Evolutionary conservation across 441 rosid species (phyloP).

Genomic region (Mallotus japonicus): DNA sequence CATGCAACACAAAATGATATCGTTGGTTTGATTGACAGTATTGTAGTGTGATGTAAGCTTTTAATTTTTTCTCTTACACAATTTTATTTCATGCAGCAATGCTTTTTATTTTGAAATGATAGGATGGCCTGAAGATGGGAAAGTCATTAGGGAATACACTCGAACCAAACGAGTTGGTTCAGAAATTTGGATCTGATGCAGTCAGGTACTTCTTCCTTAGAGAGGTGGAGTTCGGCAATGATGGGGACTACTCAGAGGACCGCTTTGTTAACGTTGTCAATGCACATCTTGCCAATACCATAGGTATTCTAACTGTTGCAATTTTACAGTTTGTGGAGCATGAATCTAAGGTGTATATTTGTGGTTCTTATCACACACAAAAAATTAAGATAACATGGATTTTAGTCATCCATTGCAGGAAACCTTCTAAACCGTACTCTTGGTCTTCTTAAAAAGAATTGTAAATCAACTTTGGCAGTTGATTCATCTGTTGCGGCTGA

Average conservation of each 20-base stretch:
- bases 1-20: slow-evolving; percentile 1
- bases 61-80: slow-evolving; percentile 26
- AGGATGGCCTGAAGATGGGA: slow-evolving; percentile 99
- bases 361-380: slow-evolving; percentile 2
- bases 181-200: slow-evolving; percentile 82
- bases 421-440: slow-evolving; percentile 94
- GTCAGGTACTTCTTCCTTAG: slow-evolving; percentile 87
- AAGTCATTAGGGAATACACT: slow-evolving; percentile 89
- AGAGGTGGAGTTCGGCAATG: slow-evolving; percentile 93
- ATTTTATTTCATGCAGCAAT: slow-evolving; percentile 55
- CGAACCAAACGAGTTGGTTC: slow-evolving; percentile 86
- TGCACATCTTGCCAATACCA: slow-evolving; percentile 94
- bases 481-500: slow-evolving; percentile 76
- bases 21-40: slow-evolving; percentile 4
- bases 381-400: neutral
- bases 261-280: slow-evolving; percentile 78
- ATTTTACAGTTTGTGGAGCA: slow-evolving; percentile 4
- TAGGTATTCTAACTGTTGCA: slow-evolving; percentile 41
- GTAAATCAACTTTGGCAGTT: slow-evolving; percentile 70
- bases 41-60: slow-evolving; percentile 1
- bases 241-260: slow-evolving; percentile 94
- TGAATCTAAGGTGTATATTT: neutral
- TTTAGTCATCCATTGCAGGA: slow-evolving; percentile 45
- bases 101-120: slow-evolving; percentile 46
- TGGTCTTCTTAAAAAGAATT: slow-evolving; percentile 88